Base-by-base conservation (phyloP, 2,329 filamentous ascomycete genomes). In the Xylaria sp. region DNA sequence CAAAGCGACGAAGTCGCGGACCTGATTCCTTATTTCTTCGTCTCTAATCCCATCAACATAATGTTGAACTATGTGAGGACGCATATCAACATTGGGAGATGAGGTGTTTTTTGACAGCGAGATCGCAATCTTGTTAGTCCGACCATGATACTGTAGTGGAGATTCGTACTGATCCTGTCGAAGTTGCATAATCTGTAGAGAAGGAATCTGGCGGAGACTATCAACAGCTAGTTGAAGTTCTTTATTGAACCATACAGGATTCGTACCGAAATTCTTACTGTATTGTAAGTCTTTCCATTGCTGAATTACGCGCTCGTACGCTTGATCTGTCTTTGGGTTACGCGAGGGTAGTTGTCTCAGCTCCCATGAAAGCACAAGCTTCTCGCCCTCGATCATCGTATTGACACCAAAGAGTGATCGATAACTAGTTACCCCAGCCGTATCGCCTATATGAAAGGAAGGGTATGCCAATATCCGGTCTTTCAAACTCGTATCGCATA, bases 341-440 rank as follows among this genome's bases (percentile, higher is more conserved):
- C 75, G 66, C 82, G 68, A 4, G 63, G 71, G 15, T 75, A 38
- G 15, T 15, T 60, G 58, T 42, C 15, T 78, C 49, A 58, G 75
- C 23, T 85, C 82, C 82, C 82, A 87, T 2, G 80, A 74, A 74
- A 85, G 81, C 1, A 85, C 79, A 26, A 89, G 75, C 23, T 80
- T 79, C 73, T 90, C 88, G 7, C 88, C 88, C 72, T 90, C 88
- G 1, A 83, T 77, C 70, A 89, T 86, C 15, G 80, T 83, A 68
- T 81, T 83, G 2, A 88, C 82, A 0, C 87, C 86, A n/a, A 81
- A 78, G 0, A 90, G 82, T 3, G 87, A 86, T 46, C 86, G 83
- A 65, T 80, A 77, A 59, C 77, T 77, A 6, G 77, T 72, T 2
- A 70, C 60, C 2, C 76, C 74, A 0, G 75, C 63, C 1, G 68